Evolutionary conservation across 192 early-diverging fungal genomes (phyloP), one percentile per base, ranked within the genome.

Genomic region (Coemansia reversa): DNA sequence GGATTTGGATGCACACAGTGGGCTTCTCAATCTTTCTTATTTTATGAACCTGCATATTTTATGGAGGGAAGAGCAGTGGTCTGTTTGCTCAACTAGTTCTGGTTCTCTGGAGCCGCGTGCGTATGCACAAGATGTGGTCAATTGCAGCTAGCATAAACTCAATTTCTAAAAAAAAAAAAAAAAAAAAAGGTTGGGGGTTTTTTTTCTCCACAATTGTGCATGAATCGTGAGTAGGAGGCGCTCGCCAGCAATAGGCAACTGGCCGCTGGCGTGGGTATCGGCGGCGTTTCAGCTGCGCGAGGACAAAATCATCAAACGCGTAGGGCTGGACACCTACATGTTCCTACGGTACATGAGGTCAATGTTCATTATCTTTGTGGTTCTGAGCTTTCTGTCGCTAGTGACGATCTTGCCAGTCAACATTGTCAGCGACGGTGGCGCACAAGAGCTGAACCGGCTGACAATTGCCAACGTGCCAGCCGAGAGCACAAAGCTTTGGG

Each of bases 271-370:
- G 22, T 93, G 90, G 90, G 62, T 93, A 55, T 62, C 66, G 12
- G 70, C 83, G 1, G 62, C 85, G 28, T 69, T 91, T n/a, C 64
- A 56, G 20, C 74, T 81, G 52, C 65, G 65, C 23, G 87, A 91
- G 53, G 82, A 82, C 9, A 72, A 82, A 6, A 69, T 91, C 7
- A 84, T 90, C 27, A 58, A 65, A 11, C 83, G 79, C 2, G 84
- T 86, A 12, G 89, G 91, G 0, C 81, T 92, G 20, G 93, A 94
- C 69, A 83, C 89, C 9, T 96, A 87, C 74, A 90, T 93, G 84
- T 86, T 90, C 54, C 57, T 96, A 49, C 85, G 86, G 51, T 90
- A 89, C 68, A 84, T 91, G 54, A 84, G 88, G 28, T 82, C 89
- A 55, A 84, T 86, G 57, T 84, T 89, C 53, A 70, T 86, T 3